phyloP scores from a whole-genome alignment of 2,329 filamentous ascomycete genomes.

The Canariomyces notabilis region DNA sequence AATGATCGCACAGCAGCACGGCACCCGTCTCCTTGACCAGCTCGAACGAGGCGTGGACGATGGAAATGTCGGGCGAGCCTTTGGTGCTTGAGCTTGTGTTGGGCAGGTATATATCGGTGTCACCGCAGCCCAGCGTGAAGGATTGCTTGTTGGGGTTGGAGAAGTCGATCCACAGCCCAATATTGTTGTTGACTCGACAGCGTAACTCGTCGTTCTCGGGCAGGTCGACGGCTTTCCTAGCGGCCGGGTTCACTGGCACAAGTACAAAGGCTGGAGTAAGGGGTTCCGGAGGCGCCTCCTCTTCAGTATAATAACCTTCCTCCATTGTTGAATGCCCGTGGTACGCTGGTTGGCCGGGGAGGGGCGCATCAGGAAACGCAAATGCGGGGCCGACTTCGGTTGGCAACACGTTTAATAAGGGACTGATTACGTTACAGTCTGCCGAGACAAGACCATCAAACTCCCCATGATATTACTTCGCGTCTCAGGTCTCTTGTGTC shows the following conservation, averaged over 20 bases:
- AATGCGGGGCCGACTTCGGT: slow-evolving; percentile 11
- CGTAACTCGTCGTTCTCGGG: slow-evolving; percentile 4
- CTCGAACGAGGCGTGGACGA: slow-evolving; percentile 25
- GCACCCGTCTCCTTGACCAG: slow-evolving; percentile 24
- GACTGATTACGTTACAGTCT: neutral
- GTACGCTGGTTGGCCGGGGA: slow-evolving; percentile 2
- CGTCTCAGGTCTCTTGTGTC: neutral
- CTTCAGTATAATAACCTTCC: slow-evolving; percentile 8
- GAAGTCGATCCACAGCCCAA: slow-evolving; percentile 23
- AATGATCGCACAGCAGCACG: slow-evolving; percentile 26
- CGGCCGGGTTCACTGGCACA: slow-evolving; percentile 15
- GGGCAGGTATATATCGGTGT: slow-evolving; percentile 23
- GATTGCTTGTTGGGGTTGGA: slow-evolving; percentile 2
- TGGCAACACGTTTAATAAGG: neutral
- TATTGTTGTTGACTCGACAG: slow-evolving; percentile 10
- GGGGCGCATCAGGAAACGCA: slow-evolving; percentile 10
- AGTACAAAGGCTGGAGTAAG: slow-evolving; percentile 14
- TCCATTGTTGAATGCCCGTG: slow-evolving; percentile 14
- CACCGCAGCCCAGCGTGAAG: slow-evolving; percentile 20
- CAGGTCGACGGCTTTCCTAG: slow-evolving; percentile 11
- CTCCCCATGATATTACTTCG: neutral
- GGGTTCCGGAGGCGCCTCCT: neutral
- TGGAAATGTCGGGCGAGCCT: slow-evolving; percentile 20
- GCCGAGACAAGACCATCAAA: neutral
- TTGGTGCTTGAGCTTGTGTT: slow-evolving; percentile 12